Conservation (phyloP, 2,329 filamentous ascomycete genomes). For the Aspergillus novofumigatus region DNA sequence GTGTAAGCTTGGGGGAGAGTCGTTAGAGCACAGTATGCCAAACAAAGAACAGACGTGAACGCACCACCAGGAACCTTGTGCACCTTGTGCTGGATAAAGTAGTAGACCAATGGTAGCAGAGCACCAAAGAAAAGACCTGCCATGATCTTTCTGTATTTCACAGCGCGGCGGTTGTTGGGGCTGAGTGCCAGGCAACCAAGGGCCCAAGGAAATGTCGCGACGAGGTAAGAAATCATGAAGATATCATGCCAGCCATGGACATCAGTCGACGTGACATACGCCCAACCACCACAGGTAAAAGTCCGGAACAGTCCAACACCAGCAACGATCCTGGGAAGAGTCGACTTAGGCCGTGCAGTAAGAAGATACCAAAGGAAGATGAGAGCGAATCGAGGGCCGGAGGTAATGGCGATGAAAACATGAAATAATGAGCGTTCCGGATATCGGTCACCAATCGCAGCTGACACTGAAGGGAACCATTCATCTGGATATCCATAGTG, state of each 20-base stretch:
- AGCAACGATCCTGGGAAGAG: constrained; percentile 76
- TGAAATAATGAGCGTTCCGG: constrained; percentile 96
- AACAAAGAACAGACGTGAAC: constrained; percentile 23
- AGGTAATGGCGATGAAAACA: constrained; percentile 94
- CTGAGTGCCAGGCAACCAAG: constrained; percentile 83
- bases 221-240: constrained; percentile 97
- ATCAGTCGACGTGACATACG: constrained; percentile 96
- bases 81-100: constrained; percentile 98
- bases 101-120: constrained; percentile 86
- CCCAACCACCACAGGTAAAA: constrained; percentile 94
- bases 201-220: constrained; percentile 93
- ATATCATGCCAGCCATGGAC: constrained; percentile 99
- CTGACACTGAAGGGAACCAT: constrained; percentile 95
- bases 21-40: constrained; percentile 1
- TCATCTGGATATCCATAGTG: constrained; percentile 91
- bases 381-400: constrained; percentile 85
- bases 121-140: constrained; percentile 84
- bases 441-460: constrained; percentile 95
- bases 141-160: constrained; percentile 85
- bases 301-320: constrained; percentile 80
- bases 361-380: constrained; percentile 90
- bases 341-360: constrained; percentile 69
- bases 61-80: constrained; percentile 88
- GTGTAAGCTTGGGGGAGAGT: constrained; percentile 71
- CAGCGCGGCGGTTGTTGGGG: constrained; percentile 73